These are phyloP conservation scores for Lenzites betulinus DNA, from an alignment of 768 basidiomycete species.

Conservation along the genomic window DNA sequence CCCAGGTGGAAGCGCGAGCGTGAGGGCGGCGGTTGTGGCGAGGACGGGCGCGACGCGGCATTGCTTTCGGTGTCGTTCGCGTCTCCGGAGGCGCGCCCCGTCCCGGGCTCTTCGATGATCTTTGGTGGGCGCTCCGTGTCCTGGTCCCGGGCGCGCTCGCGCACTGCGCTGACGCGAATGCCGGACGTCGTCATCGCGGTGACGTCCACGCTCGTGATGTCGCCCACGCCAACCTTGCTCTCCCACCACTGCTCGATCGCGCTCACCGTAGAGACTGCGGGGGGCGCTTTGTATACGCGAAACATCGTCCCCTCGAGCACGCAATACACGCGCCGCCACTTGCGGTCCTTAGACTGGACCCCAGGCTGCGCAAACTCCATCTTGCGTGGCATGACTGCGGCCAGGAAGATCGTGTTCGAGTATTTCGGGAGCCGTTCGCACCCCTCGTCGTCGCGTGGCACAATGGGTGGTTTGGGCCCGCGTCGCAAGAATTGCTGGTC, in stretches of 20 bases:
- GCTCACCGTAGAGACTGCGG: constrained; percentile 46
- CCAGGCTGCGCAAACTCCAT: constrained; percentile 90
- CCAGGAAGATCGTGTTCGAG: constrained; percentile 78
- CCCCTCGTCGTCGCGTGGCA: constrained; percentile 81
- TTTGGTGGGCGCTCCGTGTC: constrained; percentile 18
- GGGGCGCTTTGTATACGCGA: constrained; percentile 64
- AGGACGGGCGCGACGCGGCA: background rate
- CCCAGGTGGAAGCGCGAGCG: constrained; percentile 46
- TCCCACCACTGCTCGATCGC: constrained; percentile 79
- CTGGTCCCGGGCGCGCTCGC: constrained; percentile 28
- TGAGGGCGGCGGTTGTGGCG: constrained; percentile 27
- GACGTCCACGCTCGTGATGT: constrained; percentile 38
- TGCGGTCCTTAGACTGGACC: constrained; percentile 84
- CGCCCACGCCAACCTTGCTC: constrained; percentile 71
- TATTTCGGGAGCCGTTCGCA: constrained; percentile 79
- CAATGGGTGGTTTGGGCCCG: constrained; percentile 32
- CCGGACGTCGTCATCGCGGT: constrained; percentile 27
- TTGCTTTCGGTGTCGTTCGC: background rate
- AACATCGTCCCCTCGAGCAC: constrained; percentile 93
- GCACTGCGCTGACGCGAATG: constrained; percentile 32
- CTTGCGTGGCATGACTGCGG: constrained; percentile 84
- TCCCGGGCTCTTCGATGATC: constrained; percentile 25
- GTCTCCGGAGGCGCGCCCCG: background rate
- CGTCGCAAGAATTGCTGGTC: constrained; percentile 37
- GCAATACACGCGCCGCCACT: constrained; percentile 88